These are phyloP conservation scores for Nemania sp. DNA, from an alignment of 2,329 filamentous ascomycete species.

Conservation along the genomic window DNA sequence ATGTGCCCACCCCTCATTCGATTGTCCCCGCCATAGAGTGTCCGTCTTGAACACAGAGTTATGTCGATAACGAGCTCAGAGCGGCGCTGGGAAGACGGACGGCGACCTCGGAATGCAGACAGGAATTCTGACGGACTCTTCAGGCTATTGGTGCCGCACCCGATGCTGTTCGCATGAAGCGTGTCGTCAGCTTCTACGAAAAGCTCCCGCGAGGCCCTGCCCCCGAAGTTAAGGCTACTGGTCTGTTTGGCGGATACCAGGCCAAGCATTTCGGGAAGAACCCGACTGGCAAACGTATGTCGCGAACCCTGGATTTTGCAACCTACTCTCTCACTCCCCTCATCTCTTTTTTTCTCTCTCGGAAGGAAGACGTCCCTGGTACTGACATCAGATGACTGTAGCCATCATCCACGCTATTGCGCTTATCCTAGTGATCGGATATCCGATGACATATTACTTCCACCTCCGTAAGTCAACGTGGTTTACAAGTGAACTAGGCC, in stretches of 20 bases:
- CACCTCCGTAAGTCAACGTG: slow-evolving; percentile 79
- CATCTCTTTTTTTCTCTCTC: background rate
- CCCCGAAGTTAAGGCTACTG: slow-evolving; percentile 79
- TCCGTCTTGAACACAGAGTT: background rate
- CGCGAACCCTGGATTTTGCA: background rate
- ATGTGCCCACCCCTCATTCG: slow-evolving; percentile 10
- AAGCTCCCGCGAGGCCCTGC: slow-evolving; percentile 93
- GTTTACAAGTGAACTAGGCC: background rate
- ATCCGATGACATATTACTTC: slow-evolving; percentile 99
- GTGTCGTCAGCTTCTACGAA: slow-evolving; percentile 98
- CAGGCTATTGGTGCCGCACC: slow-evolving; percentile 93
- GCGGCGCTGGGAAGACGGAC: background rate
- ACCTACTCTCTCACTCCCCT: background rate
- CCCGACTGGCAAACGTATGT: slow-evolving; percentile 83
- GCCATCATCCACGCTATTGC: slow-evolving; percentile 87
- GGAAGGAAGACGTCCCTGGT: background rate
- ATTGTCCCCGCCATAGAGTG: background rate
- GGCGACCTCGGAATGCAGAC: slow-evolving; percentile 9
- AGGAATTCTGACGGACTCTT: slow-evolving; percentile 44
- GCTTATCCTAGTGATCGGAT: slow-evolving; percentile 79
- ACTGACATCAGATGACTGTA: slow-evolving; percentile 47
- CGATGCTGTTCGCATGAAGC: slow-evolving; percentile 96
- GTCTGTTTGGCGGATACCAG: slow-evolving; percentile 87
- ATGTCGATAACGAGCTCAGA: background rate
- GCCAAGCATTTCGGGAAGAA: slow-evolving; percentile 96